Conservation (phyloP, 75 land plant species). For the Pseudotsuga menziesii region DNA sequence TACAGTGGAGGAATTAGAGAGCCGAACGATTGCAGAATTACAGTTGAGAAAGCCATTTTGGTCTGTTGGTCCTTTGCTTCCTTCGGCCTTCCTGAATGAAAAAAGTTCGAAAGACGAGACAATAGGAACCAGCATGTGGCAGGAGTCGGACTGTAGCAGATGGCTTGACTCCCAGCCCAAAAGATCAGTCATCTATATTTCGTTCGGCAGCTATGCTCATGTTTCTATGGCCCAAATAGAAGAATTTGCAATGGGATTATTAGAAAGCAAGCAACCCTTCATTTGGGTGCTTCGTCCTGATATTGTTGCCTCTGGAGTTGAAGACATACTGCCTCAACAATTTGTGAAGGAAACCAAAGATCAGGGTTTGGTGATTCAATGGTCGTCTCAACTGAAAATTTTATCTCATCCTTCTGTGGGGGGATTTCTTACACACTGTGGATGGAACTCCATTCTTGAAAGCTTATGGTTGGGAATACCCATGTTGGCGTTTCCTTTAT, state of each 20-base stretch:
- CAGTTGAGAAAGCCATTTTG: constrained; percentile 10
- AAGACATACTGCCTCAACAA: constrained; percentile 36
- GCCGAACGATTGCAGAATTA: constrained; percentile 16
- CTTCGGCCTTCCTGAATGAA: constrained; percentile 19
- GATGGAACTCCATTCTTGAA: constrained; percentile 68
- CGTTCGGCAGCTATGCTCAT: constrained; percentile 50
- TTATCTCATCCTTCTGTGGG: constrained; percentile 43
- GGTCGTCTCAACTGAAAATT: constrained; percentile 43
- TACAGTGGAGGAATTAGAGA: constrained; percentile 37
- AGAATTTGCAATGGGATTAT: constrained; percentile 43
- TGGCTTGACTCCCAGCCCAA: constrained; percentile 41
- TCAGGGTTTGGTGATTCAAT: constrained; percentile 34
- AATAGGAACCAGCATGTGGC: constrained; percentile 27
- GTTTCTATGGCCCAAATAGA: constrained; percentile 19
- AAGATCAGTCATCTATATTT: constrained; percentile 47
- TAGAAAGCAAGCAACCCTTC: constrained; percentile 28
- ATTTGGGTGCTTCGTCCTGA: constrained; percentile 57
- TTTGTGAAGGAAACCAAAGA: constrained; percentile 23
- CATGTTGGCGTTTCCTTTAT: constrained; percentile 51
- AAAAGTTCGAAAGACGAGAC: neutral
- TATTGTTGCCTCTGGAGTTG: constrained; percentile 23
- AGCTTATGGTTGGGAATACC: constrained; percentile 47
- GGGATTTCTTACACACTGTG: constrained; percentile 56
- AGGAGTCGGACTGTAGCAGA: constrained; percentile 33
- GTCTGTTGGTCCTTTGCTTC: constrained; percentile 45